These are phyloP conservation scores for Groenewaldozyma tartarivorans DNA, from an alignment of 805 yeast genomes.

Conservation along the genomic window DNA sequence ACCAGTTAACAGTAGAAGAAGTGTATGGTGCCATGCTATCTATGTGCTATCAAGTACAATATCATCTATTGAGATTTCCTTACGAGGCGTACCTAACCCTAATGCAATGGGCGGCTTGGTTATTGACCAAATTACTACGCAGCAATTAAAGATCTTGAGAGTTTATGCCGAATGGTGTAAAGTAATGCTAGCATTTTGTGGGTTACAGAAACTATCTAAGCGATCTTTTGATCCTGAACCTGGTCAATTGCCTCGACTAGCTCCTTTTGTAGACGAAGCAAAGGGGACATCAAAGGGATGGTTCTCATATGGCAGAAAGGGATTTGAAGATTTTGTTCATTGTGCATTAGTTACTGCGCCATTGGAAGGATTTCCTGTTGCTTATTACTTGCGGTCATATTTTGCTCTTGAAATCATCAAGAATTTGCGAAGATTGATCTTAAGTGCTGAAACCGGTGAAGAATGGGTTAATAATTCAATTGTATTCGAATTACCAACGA, in stretches of 20 bases:
- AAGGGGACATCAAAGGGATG: background rate
- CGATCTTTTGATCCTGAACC: background rate
- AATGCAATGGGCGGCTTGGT: constrained; percentile 34
- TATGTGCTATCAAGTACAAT: constrained; percentile 41
- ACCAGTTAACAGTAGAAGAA: background rate
- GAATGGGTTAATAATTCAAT: constrained; percentile 11
- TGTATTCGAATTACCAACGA: constrained; percentile 27
- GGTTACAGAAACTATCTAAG: background rate
- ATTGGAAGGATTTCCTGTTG: constrained; percentile 1
- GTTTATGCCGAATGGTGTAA: constrained; percentile 31
- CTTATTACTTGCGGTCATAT: constrained; percentile 4
- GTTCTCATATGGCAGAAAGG: background rate
- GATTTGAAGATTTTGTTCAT: constrained; percentile 10
- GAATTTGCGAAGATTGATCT: constrained; percentile 5
- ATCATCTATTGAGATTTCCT: constrained; percentile 53
- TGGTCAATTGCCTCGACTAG: background rate
- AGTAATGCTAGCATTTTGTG: background rate
- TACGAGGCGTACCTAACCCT: constrained; percentile 39
- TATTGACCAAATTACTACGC: constrained; percentile 51
- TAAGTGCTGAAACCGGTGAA: constrained; percentile 3
- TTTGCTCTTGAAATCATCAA: constrained; percentile 6
- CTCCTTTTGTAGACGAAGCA: background rate
- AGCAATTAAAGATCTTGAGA: constrained; percentile 49
- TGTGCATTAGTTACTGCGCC: constrained; percentile 8
- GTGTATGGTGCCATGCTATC: background rate